A percentile compares a stretch with the other conserved stretches of the same genome.
Conservation (phyloP, 768 basidiomycete genomes). For the Scleroderma citrinum region DNA sequence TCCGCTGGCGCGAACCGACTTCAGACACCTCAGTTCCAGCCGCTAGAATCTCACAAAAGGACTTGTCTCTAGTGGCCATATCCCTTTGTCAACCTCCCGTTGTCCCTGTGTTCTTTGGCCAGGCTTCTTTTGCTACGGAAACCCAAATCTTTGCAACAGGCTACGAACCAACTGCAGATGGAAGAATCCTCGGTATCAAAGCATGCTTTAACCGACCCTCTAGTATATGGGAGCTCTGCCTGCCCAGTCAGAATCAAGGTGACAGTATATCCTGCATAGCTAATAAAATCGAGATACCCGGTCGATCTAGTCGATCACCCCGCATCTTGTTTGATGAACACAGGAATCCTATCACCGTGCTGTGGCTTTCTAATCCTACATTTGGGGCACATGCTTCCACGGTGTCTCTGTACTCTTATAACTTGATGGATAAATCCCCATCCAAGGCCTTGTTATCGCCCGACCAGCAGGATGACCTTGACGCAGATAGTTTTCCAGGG, state of each 20-base stretch:
- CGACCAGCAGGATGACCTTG: conserved; percentile 24
- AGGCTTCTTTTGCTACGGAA: conserved; percentile 45
- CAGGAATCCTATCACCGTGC: conserved; percentile 23
- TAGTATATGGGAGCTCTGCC: conserved; percentile 47
- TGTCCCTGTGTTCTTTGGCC: conserved; percentile 41
- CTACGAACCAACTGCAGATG: conserved; percentile 53
- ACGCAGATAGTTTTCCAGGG: conserved; percentile 45
- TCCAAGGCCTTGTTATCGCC: conserved; percentile 34
- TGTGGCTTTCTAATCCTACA: conserved; percentile 50
- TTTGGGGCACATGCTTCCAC: conserved; percentile 61
- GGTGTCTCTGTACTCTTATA: conserved; percentile 40
- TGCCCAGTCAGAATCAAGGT: conserved; percentile 14
- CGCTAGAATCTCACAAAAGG: conserved; percentile 4
- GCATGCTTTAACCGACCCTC: conserved; percentile 55
- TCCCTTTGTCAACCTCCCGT: conserved; percentile 5
- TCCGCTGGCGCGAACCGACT: conserved; percentile 36
- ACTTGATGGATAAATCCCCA: conserved; percentile 21
- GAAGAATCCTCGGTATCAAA: conserved; percentile 52
- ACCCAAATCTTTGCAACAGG: conserved; percentile 51
- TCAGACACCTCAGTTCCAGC: conserved; percentile 1
- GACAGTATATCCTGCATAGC: conserved; percentile 14
- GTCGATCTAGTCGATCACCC: conserved; percentile 55
- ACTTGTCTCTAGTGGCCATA: conserved; percentile 10
- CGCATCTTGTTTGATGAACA: conserved; percentile 33
- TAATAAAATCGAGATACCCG: conserved; percentile 37